phyloP scores from a whole-genome alignment of 306 rosid species.

The Rosa persica region DNA sequence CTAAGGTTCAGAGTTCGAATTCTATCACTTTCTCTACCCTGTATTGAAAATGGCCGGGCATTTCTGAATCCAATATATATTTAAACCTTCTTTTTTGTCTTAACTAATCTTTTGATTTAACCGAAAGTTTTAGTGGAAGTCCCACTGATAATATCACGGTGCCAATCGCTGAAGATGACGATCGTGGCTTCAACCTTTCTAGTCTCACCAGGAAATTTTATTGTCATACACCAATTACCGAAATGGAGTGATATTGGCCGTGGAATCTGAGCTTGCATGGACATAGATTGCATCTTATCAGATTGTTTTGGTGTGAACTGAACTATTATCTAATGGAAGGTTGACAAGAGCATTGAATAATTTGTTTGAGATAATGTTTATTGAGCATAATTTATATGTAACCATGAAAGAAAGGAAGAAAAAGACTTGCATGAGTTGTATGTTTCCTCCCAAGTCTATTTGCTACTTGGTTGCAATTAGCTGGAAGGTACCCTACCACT shows the following conservation, averaged over 20 bases:
- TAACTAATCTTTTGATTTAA: neutral
- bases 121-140: constrained; percentile 32
- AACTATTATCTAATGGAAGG: neutral
- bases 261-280: neutral
- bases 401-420: constrained; percentile 5
- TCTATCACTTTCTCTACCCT: neutral
- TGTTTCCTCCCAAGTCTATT: constrained; percentile 14
- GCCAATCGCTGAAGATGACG: neutral
- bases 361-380: neutral
- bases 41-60: neutral
- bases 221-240: neutral
- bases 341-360: neutral
- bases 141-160: constrained; percentile 23
- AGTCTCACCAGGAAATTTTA: neutral
- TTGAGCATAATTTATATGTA: neutral
- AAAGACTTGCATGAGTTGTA: constrained; percentile 6
- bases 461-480: constrained; percentile 49
- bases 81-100: no score
- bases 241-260: neutral
- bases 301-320: neutral
- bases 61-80: neutral
- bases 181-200: constrained; percentile 1
- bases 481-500: constrained; percentile 50
- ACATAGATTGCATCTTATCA: neutral
- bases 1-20: neutral